Evolutionary conservation across 225 moss, liverwort and hornwort species (phyloP), one percentile per base, ranked within the genome.

Genomic region (Pseudoscleropodium purum): DNA sequence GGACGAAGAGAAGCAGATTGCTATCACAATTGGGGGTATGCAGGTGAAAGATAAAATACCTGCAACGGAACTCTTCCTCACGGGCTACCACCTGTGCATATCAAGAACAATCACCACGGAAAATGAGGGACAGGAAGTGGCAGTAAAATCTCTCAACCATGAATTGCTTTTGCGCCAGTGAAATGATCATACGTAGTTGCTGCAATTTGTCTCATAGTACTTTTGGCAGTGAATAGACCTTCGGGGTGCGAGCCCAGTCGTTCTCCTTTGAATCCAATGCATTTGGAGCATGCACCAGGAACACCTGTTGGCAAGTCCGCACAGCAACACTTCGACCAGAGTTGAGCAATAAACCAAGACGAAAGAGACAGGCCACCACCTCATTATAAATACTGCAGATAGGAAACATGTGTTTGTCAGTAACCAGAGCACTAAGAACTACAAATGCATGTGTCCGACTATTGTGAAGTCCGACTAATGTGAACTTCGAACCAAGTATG

Each of bases 361-460:
- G 96, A 88, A 95, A 91, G 76, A 96, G 82, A 88, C 91, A 96
- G 62, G 94, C 95, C 91, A 96, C 96, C 83, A 94, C 90, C 89
- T 95, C 95, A 91, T 97, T 96, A 83, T 97, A 96, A 86, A 97
- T 97, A 86, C 97, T 97, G 96, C 91, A 89, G 12, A 65, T 13
- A 76, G 62, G 51, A 80, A 78, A 76, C 75, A 49, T 31, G 80
- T 59, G 25, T 49, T 47, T 65, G 74, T 91, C 66, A 91, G 74
- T 56, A 85, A 79, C 61, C 79, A 84, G 59, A 89, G 83, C 72
- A 62, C 33, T 49, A 39, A 70, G 19, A 70, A 61, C 62, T 70
- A 47, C 10, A 79, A 68, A 79, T 85, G 57, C 47, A 65, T 34
- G 49, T 51, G 49, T 82, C 43, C 64, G 47, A 63, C 82, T 63